Conservation (phyloP, 2,329 filamentous ascomycete genomes). For the Phialocephala sp. region DNA sequence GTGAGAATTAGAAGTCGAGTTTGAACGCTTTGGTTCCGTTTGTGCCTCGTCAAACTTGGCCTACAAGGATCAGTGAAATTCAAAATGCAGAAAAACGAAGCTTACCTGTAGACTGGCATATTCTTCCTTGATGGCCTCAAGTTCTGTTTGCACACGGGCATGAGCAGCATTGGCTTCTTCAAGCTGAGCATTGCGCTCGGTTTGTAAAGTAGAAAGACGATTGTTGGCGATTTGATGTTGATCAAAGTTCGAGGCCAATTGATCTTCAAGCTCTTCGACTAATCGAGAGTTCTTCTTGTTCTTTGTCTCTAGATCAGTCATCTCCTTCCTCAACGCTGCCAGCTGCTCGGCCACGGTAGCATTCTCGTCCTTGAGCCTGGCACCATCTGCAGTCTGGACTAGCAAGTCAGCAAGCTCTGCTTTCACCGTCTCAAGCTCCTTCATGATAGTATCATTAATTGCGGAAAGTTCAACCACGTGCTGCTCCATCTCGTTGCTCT, state of each 20-base stretch:
- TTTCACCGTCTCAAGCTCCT: constrained; percentile 67
- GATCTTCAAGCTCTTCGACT: constrained; percentile 95
- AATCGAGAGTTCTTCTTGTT: constrained; percentile 92
- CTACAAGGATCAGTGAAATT: constrained; percentile 46
- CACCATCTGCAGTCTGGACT: constrained; percentile 51
- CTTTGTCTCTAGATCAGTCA: constrained; percentile 64
- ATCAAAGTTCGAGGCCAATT: constrained; percentile 93
- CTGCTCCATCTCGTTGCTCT: constrained; percentile 60
- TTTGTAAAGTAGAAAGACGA: constrained; percentile 80
- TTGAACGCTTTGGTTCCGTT: constrained; percentile 58
- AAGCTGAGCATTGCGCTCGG: constrained; percentile 74
- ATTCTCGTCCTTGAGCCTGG: constrained; percentile 50
- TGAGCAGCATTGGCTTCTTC: constrained; percentile 77
- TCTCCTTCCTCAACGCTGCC: constrained; percentile 68
- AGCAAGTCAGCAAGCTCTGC: constrained; percentile 59
- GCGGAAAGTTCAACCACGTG: constrained; percentile 60
- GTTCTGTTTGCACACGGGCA: constrained; percentile 67
- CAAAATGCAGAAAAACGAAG: not conserved
- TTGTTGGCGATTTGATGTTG: constrained; percentile 87
- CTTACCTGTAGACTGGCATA: constrained; percentile 72
- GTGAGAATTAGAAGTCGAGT: constrained; percentile 49
- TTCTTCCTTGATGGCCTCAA: constrained; percentile 71
- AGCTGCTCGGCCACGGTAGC: constrained; percentile 61
- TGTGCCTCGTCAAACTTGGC: constrained; percentile 65
- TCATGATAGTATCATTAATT: constrained; percentile 64